Conservation (phyloP, 2,329 filamentous ascomycete genomes). For the Monosporascus sp. region DNA sequence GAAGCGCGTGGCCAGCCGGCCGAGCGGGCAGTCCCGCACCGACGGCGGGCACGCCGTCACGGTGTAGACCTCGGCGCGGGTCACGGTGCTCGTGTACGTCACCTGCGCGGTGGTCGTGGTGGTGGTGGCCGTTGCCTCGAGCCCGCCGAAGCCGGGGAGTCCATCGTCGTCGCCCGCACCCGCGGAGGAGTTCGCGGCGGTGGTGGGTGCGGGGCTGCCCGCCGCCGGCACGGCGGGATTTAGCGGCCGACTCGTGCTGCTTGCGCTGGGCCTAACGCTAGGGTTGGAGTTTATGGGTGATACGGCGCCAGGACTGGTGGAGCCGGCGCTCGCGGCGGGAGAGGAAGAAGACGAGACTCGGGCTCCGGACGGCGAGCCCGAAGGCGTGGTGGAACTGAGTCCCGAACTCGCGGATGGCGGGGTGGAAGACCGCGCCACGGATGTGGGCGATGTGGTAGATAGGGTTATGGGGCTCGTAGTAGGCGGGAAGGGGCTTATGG, state of each 20-base stretch:
- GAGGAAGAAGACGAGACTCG: too few relatives aligned
- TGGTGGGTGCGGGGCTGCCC: constrained; percentile 2
- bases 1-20: constrained; percentile 11
- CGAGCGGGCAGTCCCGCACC: constrained; percentile 4
- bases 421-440: background rate
- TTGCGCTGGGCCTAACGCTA: too few relatives aligned
- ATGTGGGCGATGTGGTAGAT: background rate
- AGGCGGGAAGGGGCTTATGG: background rate
- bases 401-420: background rate
- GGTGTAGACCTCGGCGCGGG: constrained; percentile 17
- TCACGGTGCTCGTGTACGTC: constrained; percentile 18
- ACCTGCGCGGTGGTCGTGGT: background rate
- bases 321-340: too few relatives aligned
- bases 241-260: too few relatives aligned
- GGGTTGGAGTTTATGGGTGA: too few relatives aligned
- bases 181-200: background rate
- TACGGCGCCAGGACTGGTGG: too few relatives aligned
- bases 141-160: background rate
- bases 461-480: background rate
- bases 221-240: background rate
- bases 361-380: too few relatives aligned
- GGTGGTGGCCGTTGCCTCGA: background rate
- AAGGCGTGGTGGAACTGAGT: too few relatives aligned
- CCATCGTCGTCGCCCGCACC: background rate
- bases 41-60: constrained; percentile 7